Conservation (phyloP, 768 basidiomycete genomes). For the Auricularia heimuer region DNA sequence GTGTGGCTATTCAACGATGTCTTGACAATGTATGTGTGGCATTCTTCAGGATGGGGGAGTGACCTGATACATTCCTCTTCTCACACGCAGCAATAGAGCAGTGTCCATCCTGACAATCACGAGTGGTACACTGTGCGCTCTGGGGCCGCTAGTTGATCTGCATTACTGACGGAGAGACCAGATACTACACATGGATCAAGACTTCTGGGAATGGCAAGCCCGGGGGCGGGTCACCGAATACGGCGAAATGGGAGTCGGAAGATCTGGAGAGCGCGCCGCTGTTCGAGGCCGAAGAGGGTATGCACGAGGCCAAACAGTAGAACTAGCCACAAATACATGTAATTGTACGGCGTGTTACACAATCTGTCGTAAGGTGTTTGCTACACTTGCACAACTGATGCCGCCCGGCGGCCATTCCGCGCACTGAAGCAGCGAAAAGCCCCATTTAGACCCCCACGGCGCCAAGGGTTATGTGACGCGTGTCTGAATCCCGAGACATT, state of each 20-base stretch:
- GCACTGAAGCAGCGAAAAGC: too few species aligned
- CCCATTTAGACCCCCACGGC: not conserved
- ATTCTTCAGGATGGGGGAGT: not conserved
- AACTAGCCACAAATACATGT: conserved; percentile 8
- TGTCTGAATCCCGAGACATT: too few species aligned
- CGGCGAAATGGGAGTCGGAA: conserved; percentile 16
- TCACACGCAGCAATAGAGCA: conserved; percentile 42
- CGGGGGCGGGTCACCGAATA: not conserved
- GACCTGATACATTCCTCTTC: not conserved
- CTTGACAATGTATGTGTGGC: conserved; percentile 52
- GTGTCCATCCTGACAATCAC: conserved; percentile 59
- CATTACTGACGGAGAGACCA: conserved; percentile 12
- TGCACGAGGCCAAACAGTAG: conserved; percentile 4
- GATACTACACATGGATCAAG: conserved; percentile 51
- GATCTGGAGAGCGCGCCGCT: conserved; percentile 16
- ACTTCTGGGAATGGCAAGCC: conserved; percentile 5
- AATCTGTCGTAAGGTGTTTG: too few species aligned
- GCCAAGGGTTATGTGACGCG: not conserved
- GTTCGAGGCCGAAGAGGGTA: conserved; percentile 18
- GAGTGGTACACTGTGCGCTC: conserved; percentile 51
- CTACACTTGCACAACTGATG: too few species aligned
- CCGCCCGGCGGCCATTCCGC: too few species aligned
- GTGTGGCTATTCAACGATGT: conserved; percentile 69
- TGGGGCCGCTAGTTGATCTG: not conserved
- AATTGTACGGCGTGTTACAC: not conserved